Percentiles rank a stretch among this genome's conserved stretches.
phyloP scores from a whole-genome alignment of 106 monocot species.

The Narthecium ossifragum region DNA sequence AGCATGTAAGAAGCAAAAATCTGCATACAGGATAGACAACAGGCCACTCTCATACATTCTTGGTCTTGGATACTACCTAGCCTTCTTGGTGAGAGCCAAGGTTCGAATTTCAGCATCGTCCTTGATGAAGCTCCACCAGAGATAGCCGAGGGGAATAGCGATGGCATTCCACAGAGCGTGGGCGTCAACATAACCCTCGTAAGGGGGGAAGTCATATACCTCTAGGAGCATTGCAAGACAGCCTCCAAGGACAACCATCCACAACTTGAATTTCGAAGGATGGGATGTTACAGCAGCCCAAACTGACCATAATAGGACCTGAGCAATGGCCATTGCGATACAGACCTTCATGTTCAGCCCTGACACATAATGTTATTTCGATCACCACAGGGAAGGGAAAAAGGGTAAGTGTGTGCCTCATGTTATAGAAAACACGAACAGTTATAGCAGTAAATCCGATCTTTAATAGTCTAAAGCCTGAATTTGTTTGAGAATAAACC shows the following conservation, averaged over 20 bases:
- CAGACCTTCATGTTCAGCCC: slow-evolving; percentile 94
- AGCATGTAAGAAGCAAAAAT: too few species aligned
- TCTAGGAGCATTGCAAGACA: slow-evolving; percentile 71
- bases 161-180: slow-evolving; percentile 73
- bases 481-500: too few species aligned
- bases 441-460: too few species aligned
- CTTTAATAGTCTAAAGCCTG: too few species aligned
- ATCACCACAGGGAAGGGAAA: too few species aligned
- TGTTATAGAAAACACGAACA: too few species aligned
- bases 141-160: slow-evolving; percentile 70
- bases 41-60: too few species aligned
- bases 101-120: slow-evolving; percentile 61
- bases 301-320: slow-evolving; percentile 73
- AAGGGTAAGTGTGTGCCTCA: too few species aligned
- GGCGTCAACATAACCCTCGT: slow-evolving; percentile 65
- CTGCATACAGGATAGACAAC: too few species aligned
- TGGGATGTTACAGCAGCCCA: slow-evolving; percentile 70
- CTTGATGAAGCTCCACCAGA: slow-evolving; percentile 88
- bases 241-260: slow-evolving; percentile 53
- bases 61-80: too few species aligned
- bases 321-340: slow-evolving; percentile 50
- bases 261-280: slow-evolving; percentile 68
- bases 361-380: too few species aligned
- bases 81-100: slow-evolving; percentile 46
- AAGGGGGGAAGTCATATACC: slow-evolving; percentile 79